phyloP scores from a whole-genome alignment of 2,329 filamentous ascomycete species.

The Xylaria sp. region DNA sequence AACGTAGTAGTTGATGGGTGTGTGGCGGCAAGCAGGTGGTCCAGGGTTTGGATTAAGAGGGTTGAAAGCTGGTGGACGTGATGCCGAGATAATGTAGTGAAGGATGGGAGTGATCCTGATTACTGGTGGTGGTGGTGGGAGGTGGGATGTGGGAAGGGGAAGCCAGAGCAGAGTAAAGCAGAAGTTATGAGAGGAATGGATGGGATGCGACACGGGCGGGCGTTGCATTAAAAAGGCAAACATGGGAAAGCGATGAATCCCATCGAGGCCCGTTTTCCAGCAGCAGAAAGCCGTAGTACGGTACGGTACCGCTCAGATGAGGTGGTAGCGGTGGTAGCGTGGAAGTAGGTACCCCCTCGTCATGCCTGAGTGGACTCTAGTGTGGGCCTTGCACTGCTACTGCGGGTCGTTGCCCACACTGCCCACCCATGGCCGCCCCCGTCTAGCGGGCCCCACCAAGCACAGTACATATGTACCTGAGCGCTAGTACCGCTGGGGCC shows the following conservation, averaged over 20 bases:
- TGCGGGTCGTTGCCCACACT: constrained; percentile 14
- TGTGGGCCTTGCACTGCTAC: neutral
- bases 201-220: constrained; percentile 39
- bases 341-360: constrained; percentile 13
- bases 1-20: neutral
- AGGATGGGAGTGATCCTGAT: constrained; percentile 24
- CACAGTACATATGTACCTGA: constrained; percentile 23
- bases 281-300: constrained; percentile 33
- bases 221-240: constrained; percentile 45
- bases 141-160: constrained; percentile 7
- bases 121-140: constrained; percentile 25
- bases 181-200: constrained; percentile 34
- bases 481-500: constrained; percentile 20
- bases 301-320: constrained; percentile 23
- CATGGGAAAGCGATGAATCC: constrained; percentile 50
- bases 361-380: neutral
- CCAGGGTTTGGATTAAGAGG: neutral
- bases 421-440: constrained; percentile 5
- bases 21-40: neutral
- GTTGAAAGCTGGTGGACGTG: neutral
- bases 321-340: constrained; percentile 22
- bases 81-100: neutral
- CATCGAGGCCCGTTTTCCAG: constrained; percentile 43
- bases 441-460: constrained; percentile 19
- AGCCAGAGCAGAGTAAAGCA: constrained; percentile 12